phyloP scores from a whole-genome alignment of 2,329 filamentous ascomycete species.

The Aspergillus quadricinctus region DNA sequence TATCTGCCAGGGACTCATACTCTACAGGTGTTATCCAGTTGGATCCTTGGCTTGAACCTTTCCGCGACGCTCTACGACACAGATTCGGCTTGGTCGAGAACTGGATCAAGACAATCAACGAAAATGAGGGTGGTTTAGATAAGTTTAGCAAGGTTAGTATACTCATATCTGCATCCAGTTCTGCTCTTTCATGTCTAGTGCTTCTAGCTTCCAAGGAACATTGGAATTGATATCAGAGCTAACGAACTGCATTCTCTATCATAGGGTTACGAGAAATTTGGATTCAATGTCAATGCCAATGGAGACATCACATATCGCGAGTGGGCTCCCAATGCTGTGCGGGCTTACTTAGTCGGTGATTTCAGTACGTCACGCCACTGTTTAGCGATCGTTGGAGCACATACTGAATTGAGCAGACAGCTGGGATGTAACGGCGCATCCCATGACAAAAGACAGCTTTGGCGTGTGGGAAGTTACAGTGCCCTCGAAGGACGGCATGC shows the following conservation, averaged over 20 bases:
- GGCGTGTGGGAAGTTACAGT: conserved; percentile 83
- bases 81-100: conserved; percentile 75
- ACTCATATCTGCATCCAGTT: neutral
- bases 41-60: conserved; percentile 86
- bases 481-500: conserved; percentile 66
- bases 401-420: conserved; percentile 55
- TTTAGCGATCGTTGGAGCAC: conserved; percentile 6
- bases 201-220: no score
- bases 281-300: conserved; percentile 74
- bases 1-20: conserved; percentile 1
- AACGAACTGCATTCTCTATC: conserved; percentile 5
- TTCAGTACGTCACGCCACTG: conserved; percentile 64
- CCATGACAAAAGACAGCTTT: conserved; percentile 80
- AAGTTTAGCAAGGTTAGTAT: conserved; percentile 75
- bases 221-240: neutral
- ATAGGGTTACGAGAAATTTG: conserved; percentile 80
- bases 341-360: conserved; percentile 85
- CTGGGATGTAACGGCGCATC: conserved; percentile 78
- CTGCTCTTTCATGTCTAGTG: neutral
- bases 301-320: conserved; percentile 88
- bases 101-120: conserved; percentile 81
- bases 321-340: conserved; percentile 87
- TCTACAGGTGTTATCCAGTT: conserved; percentile 72
- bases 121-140: conserved; percentile 81
- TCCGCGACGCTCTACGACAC: conserved; percentile 69